Evolutionary conservation across 139 green algal genomes (phyloP), one percentile per base, ranked within the genome.

Genomic region (Chlorella sp.): DNA sequence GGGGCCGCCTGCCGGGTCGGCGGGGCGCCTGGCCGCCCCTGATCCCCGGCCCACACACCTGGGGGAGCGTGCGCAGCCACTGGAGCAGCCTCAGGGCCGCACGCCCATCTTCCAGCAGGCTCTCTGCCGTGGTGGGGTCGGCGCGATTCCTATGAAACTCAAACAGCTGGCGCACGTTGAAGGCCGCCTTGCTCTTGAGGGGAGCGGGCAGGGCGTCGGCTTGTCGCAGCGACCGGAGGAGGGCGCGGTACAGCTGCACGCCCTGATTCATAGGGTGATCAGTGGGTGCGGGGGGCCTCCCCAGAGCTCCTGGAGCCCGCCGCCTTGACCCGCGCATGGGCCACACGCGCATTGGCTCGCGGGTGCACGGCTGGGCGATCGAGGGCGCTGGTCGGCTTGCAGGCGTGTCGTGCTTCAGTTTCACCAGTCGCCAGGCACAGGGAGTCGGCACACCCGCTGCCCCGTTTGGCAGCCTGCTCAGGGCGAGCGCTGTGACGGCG

Each of bases 91-190:
- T 68, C 30, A 88, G 15, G 12, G 81, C 84, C 20, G 84, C 87
- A 25, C 57, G 20, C 1, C 28, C 84, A 41, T 89, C 87, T 18
- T 75, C 82, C n/a, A 85, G 65, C 47, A 89, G 62, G 34, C 15
- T 9, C 4, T 75, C 12, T 4, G 47, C 13, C 3, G 34, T 57
- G 21, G 32, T 38, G 12, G 36, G 36, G 36, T 32, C 15, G 36
- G 47, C 69, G 36, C n/a, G n/a, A n/a, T 11, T 9, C 26, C 12
- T 5, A 38, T 75, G 57, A 38, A 75, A 75, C 3, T 38, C 47
- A 65, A 86, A 91, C 4, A 85, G 17, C 47, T 87, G 41, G 17
- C 81, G 47, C n/a, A 75, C 72, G 79, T 91, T 91, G 55, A 81
- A 84, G 4, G 26, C 60, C 1, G 88, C 26, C 72, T 92, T 92